Percentiles rank a stretch among this genome's conserved stretches.
phyloP scores from a whole-genome alignment of 2,329 filamentous ascomycete genomes.

The Neofusicoccum sp. region DNA sequence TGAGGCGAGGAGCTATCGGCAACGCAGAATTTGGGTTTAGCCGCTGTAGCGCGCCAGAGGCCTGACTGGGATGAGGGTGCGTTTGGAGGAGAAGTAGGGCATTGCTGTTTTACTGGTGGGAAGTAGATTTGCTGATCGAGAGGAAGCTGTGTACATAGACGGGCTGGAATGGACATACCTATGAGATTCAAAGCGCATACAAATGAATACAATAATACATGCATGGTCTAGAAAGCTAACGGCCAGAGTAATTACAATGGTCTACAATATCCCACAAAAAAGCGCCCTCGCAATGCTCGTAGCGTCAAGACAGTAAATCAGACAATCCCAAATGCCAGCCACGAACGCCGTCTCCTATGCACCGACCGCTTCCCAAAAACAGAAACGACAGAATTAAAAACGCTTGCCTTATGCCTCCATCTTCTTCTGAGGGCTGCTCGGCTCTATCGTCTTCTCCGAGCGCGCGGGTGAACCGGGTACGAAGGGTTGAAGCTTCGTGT shows the following conservation, averaged over 20 bases:
- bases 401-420: background rate
- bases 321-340: background rate
- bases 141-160: too few relatives aligned
- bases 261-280: background rate
- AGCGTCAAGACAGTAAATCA: background rate
- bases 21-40: too few relatives aligned
- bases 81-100: too few relatives aligned
- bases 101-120: too few relatives aligned
- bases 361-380: background rate
- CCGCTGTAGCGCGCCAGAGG: too few relatives aligned
- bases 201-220: background rate
- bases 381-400: background rate
- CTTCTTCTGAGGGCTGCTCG: background rate
- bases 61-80: too few relatives aligned
- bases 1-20: too few relatives aligned
- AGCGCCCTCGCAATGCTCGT: slow-evolving; percentile 13
- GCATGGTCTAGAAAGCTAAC: background rate
- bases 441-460: slow-evolving; percentile 8
- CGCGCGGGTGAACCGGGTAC: background rate
- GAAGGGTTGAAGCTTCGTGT: background rate
- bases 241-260: background rate
- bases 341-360: background rate
- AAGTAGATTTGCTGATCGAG: too few relatives aligned
- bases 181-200: background rate
- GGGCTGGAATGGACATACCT: too few relatives aligned